These are phyloP conservation scores for Otatea glauca DNA, from an alignment of 176 grass and related monocot species.

Conservation along the genomic window DNA sequence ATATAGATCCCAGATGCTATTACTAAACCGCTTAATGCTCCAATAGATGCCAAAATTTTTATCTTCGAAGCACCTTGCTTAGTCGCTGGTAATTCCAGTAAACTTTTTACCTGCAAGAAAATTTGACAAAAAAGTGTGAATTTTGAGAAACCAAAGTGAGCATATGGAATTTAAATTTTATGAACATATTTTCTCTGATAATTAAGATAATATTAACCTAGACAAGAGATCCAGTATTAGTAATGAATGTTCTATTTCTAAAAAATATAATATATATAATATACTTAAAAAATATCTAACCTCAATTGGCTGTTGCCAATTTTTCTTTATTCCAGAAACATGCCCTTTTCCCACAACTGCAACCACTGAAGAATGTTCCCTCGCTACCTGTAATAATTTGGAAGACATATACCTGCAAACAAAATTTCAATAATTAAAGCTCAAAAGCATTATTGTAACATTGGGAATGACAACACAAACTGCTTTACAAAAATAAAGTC, in stretches of 20 bases:
- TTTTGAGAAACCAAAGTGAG: not conserved
- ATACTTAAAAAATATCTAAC: slow-evolving; percentile 41
- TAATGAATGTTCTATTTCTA: not conserved
- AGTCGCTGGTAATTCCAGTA: slow-evolving; percentile 66
- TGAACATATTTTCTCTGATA: not conserved
- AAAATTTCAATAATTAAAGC: slow-evolving; percentile 15
- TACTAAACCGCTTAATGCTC: slow-evolving; percentile 53
- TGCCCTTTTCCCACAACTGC: slow-evolving; percentile 95
- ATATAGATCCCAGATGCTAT: slow-evolving; percentile 72
- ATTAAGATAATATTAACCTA: slow-evolving; percentile 12
- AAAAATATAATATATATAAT: not conserved
- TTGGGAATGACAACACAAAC: not conserved
- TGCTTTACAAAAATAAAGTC: slow-evolving; percentile 8
- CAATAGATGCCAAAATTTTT: slow-evolving; percentile 71
- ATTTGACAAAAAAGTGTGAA: not conserved
- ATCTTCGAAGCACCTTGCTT: slow-evolving; percentile 60
- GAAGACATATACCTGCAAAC: slow-evolving; percentile 91
- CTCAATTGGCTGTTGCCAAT: slow-evolving; percentile 85
- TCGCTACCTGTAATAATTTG: slow-evolving; percentile 67
- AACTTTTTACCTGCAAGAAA: slow-evolving; percentile 52
- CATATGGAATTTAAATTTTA: not conserved
- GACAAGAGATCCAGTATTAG: not conserved
- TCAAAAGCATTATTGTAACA: not conserved
- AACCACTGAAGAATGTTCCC: slow-evolving; percentile 82
- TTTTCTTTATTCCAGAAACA: slow-evolving; percentile 89